A percentile compares a stretch with the other conserved stretches of the same genome.
Conservation (phyloP, 1,139 yeast species). For the Casaregolazyma suthepensis region DNA sequence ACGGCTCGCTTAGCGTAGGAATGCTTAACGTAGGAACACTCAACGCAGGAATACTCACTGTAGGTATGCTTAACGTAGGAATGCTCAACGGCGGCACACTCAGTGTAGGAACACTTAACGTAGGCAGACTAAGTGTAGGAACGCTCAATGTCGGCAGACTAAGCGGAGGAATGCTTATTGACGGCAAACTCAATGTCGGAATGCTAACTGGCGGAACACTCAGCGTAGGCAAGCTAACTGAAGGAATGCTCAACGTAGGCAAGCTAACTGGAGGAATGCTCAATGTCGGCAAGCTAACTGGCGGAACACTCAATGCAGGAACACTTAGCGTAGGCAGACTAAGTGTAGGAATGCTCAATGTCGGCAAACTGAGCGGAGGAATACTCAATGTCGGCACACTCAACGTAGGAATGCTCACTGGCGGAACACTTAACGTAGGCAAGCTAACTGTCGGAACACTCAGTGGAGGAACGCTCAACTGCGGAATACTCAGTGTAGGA, state of each 20-base stretch:
- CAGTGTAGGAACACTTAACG: background rate
- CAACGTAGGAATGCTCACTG: background rate
- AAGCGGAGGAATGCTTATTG: background rate
- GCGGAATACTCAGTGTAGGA: background rate
- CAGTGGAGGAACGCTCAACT: background rate
- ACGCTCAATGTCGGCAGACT: background rate
- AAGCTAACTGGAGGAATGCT: background rate
- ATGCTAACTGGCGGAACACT: background rate
- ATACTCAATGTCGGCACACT: background rate
- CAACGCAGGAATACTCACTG: background rate
- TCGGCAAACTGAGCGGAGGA: background rate
- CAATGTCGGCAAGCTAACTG: background rate
- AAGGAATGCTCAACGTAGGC: background rate
- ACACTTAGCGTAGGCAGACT: background rate
- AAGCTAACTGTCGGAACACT: no score
- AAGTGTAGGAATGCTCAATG: background rate
- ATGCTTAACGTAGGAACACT: background rate
- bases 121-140: background rate
- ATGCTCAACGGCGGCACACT: background rate
- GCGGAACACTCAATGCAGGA: background rate
- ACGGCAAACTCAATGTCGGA: background rate
- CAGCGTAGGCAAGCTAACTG: background rate
- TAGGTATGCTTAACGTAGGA: background rate
- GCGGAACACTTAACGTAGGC: background rate
- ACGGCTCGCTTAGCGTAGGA: background rate